These are phyloP conservation scores for Toxoplasma gondii DNA, from an alignment of 169 alveolate species.

Conservation along the genomic window DNA sequence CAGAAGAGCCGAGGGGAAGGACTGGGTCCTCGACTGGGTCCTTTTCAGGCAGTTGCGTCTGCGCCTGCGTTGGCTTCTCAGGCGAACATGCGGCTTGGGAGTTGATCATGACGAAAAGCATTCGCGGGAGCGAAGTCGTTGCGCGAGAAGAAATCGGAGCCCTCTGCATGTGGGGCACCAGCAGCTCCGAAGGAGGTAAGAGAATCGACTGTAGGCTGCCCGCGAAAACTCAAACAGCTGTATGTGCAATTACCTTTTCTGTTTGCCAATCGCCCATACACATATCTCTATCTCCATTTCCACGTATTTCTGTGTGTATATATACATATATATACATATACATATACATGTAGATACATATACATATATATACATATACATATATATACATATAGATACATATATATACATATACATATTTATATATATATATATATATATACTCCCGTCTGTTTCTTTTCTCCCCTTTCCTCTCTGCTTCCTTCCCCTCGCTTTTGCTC, in stretches of 20 bases:
- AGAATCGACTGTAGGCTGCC: background rate
- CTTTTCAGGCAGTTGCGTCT: background rate
- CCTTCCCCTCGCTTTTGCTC: too few species aligned
- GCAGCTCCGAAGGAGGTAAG: slow-evolving; percentile 12
- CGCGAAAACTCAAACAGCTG: background rate
- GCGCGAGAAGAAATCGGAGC: background rate
- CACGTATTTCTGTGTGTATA: background rate
- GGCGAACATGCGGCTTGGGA: slow-evolving; percentile 29
- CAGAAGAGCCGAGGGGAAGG: background rate
- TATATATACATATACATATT: background rate
- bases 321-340: background rate
- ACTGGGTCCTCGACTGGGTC: background rate
- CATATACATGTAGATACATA: background rate
- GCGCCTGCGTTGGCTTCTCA: background rate
- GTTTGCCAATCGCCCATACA: too few species aligned
- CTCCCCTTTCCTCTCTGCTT: too few species aligned
- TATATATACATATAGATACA: background rate
- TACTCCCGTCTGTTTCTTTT: too few species aligned
- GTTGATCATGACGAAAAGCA: slow-evolving; percentile 5
- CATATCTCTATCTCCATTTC: background rate
- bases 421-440: background rate
- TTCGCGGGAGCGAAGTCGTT: background rate
- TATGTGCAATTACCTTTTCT: background rate
- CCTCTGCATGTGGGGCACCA: slow-evolving; percentile 21
- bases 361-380: background rate